phyloP scores from a whole-genome alignment of 805 yeast genomes.

The Nakazawaea populi region DNA sequence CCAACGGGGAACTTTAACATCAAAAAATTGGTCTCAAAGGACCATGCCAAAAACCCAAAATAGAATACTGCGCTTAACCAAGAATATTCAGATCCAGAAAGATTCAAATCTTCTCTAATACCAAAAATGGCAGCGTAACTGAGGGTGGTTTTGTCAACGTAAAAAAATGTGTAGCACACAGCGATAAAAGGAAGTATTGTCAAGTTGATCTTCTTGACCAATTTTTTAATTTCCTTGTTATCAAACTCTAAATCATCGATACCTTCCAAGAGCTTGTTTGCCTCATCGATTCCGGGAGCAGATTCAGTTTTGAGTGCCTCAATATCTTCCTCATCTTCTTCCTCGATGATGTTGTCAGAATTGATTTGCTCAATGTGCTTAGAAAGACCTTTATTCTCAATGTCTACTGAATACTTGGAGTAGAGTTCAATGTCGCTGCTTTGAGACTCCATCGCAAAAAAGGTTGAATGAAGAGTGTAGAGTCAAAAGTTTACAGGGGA shows the following conservation, averaged over 20 bases:
- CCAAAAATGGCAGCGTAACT: slow-evolving; percentile 26
- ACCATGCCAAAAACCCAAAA: slow-evolving; percentile 6
- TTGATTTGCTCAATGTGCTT: no score
- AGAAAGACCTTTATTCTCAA: no score
- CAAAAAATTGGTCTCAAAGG: slow-evolving; percentile 9
- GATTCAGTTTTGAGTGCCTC: not conserved
- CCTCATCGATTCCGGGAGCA: not conserved
- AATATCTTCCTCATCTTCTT: not conserved
- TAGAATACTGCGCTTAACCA: slow-evolving; percentile 13
- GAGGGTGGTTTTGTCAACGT: slow-evolving; percentile 10
- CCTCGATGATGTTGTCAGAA: not conserved
- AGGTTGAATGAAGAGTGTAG: no score
- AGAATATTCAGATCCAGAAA: slow-evolving; percentile 23
- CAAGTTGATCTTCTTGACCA: slow-evolving; percentile 35
- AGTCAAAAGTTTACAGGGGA: no score
- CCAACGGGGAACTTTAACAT: slow-evolving; percentile 15
- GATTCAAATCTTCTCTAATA: slow-evolving; percentile 24
- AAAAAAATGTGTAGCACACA: slow-evolving; percentile 8
- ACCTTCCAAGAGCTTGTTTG: not conserved
- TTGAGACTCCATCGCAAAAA: no score
- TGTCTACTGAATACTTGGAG: no score
- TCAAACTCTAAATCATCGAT: slow-evolving; percentile 10
- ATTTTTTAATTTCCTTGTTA: slow-evolving; percentile 21
- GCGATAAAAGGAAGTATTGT: slow-evolving; percentile 29
- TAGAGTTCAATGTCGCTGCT: no score